A percentile compares a stretch with the other conserved stretches of the same genome.
Conservation (phyloP, 179 eudicot species). For the Beta lomatogona region DNA sequence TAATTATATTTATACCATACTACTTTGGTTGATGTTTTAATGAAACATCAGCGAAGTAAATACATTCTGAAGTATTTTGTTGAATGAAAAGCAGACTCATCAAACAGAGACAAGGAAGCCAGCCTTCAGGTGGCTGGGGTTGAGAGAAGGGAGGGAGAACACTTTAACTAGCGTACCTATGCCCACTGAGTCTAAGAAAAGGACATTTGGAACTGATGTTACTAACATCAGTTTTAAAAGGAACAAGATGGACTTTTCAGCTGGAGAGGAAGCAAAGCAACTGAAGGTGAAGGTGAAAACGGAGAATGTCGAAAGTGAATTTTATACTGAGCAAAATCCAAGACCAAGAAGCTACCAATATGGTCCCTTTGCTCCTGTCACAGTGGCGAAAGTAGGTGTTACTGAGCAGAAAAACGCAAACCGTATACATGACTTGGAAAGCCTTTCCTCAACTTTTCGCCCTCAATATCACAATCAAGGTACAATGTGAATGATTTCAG, state of each 20-base stretch:
- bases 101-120: slow-evolving; percentile 88
- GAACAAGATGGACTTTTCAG: slow-evolving; percentile 36
- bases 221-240: slow-evolving; percentile 63
- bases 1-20: neutral
- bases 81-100: slow-evolving; percentile 54
- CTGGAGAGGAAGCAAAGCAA: slow-evolving; percentile 36
- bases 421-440: slow-evolving; percentile 60
- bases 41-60: neutral
- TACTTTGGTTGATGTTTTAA: neutral
- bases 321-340: slow-evolving; percentile 35
- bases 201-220: slow-evolving; percentile 82
- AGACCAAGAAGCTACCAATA: slow-evolving; percentile 46
- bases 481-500: slow-evolving; percentile 23
- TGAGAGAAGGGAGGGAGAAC: slow-evolving; percentile 37
- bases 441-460: slow-evolving; percentile 57
- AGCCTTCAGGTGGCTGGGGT: slow-evolving; percentile 89
- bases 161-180: slow-evolving; percentile 29
- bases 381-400: slow-evolving; percentile 41
- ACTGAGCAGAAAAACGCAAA: slow-evolving; percentile 37
- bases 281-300: slow-evolving; percentile 38
- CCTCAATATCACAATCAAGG: slow-evolving; percentile 95
- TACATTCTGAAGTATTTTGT: slow-evolving; percentile 12
- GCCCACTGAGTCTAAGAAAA: slow-evolving; percentile 58
- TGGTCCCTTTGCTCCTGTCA: slow-evolving; percentile 85
- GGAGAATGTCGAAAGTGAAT: slow-evolving; percentile 44